These are phyloP conservation scores for Macrolepiota albuminosa DNA, from an alignment of 768 basidiomycete species.

Conservation along the genomic window DNA sequence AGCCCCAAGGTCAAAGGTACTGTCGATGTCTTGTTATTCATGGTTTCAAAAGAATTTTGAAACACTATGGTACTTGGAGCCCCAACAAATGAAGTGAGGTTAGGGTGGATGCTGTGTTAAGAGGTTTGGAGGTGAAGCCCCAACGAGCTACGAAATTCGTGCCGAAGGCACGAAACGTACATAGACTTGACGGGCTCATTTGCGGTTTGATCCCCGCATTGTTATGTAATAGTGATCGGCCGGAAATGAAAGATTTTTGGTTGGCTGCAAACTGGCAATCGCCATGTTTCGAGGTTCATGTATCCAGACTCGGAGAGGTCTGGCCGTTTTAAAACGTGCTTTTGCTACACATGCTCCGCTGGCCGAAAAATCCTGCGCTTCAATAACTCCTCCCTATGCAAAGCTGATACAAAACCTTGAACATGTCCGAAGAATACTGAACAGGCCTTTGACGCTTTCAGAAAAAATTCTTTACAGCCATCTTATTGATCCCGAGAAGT, in stretches of 20 bases:
- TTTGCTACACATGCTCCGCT: slow-evolving; percentile 35
- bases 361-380: slow-evolving; percentile 38
- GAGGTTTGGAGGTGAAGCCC: no score
- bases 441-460: slow-evolving; percentile 84
- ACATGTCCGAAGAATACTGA: slow-evolving; percentile 62
- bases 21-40: no score
- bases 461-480: slow-evolving; percentile 99
- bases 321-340: slow-evolving; percentile 22
- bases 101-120: no score
- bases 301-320: slow-evolving; percentile 17
- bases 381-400: slow-evolving; percentile 85
- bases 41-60: no score
- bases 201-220: slow-evolving; percentile 21
- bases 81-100: no score
- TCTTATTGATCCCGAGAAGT: slow-evolving; percentile 72
- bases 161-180: no score
- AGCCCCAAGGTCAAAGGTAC: no score
- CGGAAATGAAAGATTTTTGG: slow-evolving; percentile 12
- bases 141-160: no score
- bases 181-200: slow-evolving; percentile 32
- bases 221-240: slow-evolving; percentile 9
- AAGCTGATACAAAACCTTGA: slow-evolving; percentile 66
- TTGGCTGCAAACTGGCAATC: background rate
- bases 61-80: no score
- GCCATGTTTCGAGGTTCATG: slow-evolving; percentile 25